These are phyloP conservation scores for Amaranthus tricolor DNA, from an alignment of 179 eudicot genomes.

Conservation along the genomic window DNA sequence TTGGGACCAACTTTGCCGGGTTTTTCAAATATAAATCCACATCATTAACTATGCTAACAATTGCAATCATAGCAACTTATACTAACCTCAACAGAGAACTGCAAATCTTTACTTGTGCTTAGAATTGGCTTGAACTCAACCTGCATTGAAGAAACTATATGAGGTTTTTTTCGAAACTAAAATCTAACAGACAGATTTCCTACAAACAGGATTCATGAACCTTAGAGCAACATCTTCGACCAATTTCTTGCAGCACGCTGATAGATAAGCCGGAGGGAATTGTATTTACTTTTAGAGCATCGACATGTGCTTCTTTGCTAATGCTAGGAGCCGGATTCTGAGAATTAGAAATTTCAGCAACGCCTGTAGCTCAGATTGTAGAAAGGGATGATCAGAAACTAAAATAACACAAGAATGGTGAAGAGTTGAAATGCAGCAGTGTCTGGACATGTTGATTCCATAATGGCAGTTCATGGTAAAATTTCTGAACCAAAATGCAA, in stretches of 20 bases:
- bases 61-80: conserved; percentile 2
- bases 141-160: conserved; percentile 37
- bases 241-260: conserved; percentile 92
- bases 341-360: conserved; percentile 35
- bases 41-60: not conserved
- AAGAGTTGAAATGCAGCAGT: not conserved
- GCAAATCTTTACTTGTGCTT: conserved; percentile 76
- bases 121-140: conserved; percentile 81
- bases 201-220: conserved; percentile 33
- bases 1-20: too few species aligned
- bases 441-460: not conserved
- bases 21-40: not conserved
- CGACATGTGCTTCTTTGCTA: conserved; percentile 46
- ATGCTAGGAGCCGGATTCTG: conserved; percentile 31
- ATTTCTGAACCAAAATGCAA: not conserved
- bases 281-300: conserved; percentile 48
- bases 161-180: not conserved
- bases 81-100: conserved; percentile 88
- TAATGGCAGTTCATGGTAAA: not conserved
- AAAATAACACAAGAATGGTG: not conserved
- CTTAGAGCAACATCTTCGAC: conserved; percentile 85
- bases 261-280: conserved; percentile 60
- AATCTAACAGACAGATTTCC: not conserved
- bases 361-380: conserved; percentile 21
- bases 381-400: conserved; percentile 11